Base-by-base conservation (phyloP, 1,284 basidiomycete genomes). In the Tilletia indica region DNA sequence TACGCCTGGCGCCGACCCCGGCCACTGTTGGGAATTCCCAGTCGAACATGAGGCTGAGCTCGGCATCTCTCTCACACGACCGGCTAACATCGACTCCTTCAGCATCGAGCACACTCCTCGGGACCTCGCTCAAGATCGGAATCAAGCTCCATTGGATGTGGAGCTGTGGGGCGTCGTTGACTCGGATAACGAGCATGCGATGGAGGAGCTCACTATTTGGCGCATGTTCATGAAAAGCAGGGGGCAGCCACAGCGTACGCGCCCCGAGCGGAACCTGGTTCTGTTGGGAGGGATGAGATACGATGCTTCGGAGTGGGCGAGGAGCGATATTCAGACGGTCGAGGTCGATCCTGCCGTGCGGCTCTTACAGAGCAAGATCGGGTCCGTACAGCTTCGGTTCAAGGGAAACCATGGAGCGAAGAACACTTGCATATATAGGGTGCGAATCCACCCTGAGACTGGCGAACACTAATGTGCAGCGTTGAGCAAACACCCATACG, bases 21-120 rank as follows among this genome's bases (percentile, higher is more conserved):
- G 61, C 31, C 61, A 64, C 61, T 64, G 61, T 38, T 64, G 61
- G 61, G 36, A 16, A 21, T 64, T 64, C 61, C 61, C 61, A 19
- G 61, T 14, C 61, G n/a, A 11, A 4, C 9, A 45, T 8, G 61
- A 42, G 16, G 34, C 61, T 38, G 14, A 42, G 5, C 61, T 64
- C 34, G 61, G 61, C 4, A 42, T 64, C 36, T 4, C 38, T 8
- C 61, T 64, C 61, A 21, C 36, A 3, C 61, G 61, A 16, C 61
- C 61, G 12, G 61, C 61, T 9, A 11, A 21, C 4, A 9, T 64
- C 34, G 61, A 36, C 61, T 34, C 61, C 61, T 64, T 64, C 61
- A 39, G 31, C 34, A 38, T 64, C 34, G 61, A 64, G 36, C 61
- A 64, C 61, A 39, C 39, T n/a, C 36, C 31, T 14, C 61, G 61